Conservation (phyloP, 495 filamentous ascomycete genomes). For the Mytilinidion resinicola region DNA sequence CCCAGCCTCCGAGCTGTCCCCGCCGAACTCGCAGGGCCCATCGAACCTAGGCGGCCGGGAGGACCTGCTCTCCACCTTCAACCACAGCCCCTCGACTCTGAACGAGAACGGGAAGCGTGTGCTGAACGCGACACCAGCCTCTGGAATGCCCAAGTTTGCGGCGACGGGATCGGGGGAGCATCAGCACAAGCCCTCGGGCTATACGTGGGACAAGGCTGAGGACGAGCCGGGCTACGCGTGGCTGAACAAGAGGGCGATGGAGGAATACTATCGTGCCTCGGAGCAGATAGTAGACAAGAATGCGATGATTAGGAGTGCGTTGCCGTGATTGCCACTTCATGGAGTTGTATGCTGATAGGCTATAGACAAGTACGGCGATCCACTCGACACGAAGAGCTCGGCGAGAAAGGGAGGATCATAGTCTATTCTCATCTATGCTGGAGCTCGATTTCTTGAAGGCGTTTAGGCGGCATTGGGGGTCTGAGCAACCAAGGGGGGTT, state of each 20-base stretch:
- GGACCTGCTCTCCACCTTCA: conserved; percentile 4
- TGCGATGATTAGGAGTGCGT: conserved; percentile 33
- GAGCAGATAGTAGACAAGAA: conserved; percentile 33
- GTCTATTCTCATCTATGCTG: too few relatives aligned
- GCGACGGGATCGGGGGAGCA: not conserved
- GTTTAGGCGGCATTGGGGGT: too few relatives aligned
- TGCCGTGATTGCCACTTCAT: not conserved
- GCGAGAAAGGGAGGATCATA: not conserved
- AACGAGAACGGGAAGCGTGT: conserved; percentile 36
- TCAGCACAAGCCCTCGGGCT: conserved; percentile 30
- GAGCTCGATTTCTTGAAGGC: too few relatives aligned
- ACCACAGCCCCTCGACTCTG: conserved; percentile 13
- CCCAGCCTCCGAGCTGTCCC: conserved; percentile 44
- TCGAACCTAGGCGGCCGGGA: conserved; percentile 11
- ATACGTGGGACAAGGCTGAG: conserved; percentile 37
- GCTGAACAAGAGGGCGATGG: conserved; percentile 44
- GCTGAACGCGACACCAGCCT: not conserved
- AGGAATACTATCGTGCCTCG: conserved; percentile 33
- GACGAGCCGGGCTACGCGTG: conserved; percentile 46
- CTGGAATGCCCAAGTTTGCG: not conserved
- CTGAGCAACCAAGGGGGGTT: too few relatives aligned
- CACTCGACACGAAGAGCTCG: not conserved
- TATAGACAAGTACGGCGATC: conserved; percentile 1
- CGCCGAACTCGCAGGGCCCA: conserved; percentile 47
- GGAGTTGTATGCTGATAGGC: not conserved